Evolutionary conservation across 1,284 basidiomycete genomes (phyloP).

Genomic region (Sphagnurus paluster): DNA sequence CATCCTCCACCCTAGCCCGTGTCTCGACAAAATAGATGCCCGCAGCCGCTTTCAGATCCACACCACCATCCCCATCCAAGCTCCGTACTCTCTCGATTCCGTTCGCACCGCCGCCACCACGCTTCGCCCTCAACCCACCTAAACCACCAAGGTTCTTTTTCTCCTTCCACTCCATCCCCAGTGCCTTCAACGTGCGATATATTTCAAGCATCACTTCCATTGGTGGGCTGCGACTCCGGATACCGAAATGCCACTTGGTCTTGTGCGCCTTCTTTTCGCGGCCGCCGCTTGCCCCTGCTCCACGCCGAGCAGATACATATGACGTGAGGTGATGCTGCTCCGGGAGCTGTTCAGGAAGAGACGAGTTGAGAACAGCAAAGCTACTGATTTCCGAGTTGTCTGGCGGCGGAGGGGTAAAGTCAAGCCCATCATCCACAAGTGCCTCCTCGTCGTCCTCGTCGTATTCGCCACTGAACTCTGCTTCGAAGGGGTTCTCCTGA

Average conservation of each 20-base stretch:
- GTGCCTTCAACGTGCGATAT: slow-evolving; percentile 86
- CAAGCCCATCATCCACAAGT: slow-evolving; percentile 66
- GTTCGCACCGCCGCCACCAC: slow-evolving; percentile 35
- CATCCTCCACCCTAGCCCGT: slow-evolving; percentile 83
- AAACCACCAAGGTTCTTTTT: slow-evolving; percentile 73
- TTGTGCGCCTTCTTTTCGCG: slow-evolving; percentile 69
- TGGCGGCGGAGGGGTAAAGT: slow-evolving; percentile 45
- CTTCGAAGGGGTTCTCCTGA: slow-evolving; percentile 75
- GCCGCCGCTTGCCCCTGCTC: slow-evolving; percentile 44
- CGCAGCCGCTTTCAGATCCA: slow-evolving; percentile 68
- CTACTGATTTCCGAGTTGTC: slow-evolving; percentile 54
- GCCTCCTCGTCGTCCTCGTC: slow-evolving; percentile 58
- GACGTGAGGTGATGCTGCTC: slow-evolving; percentile 54
- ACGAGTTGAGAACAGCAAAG: slow-evolving; percentile 85
- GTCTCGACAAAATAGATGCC: slow-evolving; percentile 95
- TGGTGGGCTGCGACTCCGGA: slow-evolving; percentile 90
- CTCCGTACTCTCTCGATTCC: slow-evolving; percentile 64
- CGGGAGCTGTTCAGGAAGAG: slow-evolving; percentile 59
- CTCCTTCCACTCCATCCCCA: slow-evolving; percentile 99
- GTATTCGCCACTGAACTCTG: slow-evolving; percentile 69
- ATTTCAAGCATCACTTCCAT: slow-evolving; percentile 99
- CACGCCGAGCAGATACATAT: slow-evolving; percentile 63
- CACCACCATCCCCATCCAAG: slow-evolving; percentile 61
- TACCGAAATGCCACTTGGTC: slow-evolving; percentile 98
- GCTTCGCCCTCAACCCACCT: slow-evolving; percentile 44